Percentiles rank a stretch among this genome's conserved stretches.
Conservation (phyloP, 73 alveolate species). For the Stentor roeselii region DNA sequence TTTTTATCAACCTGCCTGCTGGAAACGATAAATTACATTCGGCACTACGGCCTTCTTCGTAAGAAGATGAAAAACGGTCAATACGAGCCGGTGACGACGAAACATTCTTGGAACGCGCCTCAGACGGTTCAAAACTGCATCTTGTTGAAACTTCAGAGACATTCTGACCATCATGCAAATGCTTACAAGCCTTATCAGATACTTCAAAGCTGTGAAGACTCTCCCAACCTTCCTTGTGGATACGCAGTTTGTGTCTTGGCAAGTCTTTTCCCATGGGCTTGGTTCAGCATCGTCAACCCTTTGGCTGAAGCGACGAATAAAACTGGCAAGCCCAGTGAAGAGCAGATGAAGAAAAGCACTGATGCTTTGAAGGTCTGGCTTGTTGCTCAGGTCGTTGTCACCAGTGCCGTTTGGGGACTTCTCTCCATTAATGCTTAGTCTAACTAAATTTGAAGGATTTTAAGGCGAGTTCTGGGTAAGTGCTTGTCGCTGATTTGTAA, state of each 20-base stretch:
- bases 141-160: conserved; percentile 55
- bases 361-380: background rate
- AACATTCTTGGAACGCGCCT: conserved; percentile 68
- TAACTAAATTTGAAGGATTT: no score
- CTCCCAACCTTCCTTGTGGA: conserved; percentile 51
- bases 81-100: conserved; percentile 54
- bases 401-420: no score
- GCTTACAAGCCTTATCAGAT: conserved; percentile 55
- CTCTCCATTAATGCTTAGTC: no score
- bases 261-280: conserved; percentile 39
- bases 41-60: conserved; percentile 76
- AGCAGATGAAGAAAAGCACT: background rate
- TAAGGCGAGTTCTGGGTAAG: no score
- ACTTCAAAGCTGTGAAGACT: conserved; percentile 29
- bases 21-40: conserved; percentile 64
- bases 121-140: conserved; percentile 38
- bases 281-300: conserved; percentile 36
- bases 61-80: conserved; percentile 40
- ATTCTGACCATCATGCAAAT: conserved; percentile 63
- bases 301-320: conserved; percentile 24
- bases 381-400: background rate
- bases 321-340: background rate
- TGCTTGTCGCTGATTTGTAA: no score
- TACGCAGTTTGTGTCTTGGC: conserved; percentile 39
- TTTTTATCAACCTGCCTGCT: conserved; percentile 33